Conservation (phyloP, 176 grass and related monocot species). For the Musa itinerans region DNA sequence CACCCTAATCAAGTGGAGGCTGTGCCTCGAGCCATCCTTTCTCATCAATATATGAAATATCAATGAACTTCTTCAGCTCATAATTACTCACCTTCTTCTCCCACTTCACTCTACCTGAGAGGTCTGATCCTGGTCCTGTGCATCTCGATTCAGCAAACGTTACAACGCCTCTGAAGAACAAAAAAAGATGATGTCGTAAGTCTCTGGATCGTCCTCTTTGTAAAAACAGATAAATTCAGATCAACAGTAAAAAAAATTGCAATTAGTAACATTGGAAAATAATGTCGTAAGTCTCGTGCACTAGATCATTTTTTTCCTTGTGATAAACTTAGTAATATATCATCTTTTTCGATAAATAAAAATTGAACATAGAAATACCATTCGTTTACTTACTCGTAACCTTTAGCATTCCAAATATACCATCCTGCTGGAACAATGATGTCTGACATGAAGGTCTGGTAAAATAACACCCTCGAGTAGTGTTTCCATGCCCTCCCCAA, state of each 20-base stretch:
- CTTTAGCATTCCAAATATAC: background rate
- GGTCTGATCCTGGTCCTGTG: background rate
- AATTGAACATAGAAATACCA: background rate
- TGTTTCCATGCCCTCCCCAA: background rate
- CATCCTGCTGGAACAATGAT: background rate
- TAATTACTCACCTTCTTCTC: background rate
- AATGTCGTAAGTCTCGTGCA: too few relatives aligned
- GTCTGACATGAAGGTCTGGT: background rate
- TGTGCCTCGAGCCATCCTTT: background rate
- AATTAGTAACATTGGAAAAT: too few relatives aligned
- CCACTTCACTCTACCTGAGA: background rate
- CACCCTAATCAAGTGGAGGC: background rate
- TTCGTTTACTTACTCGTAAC: too few relatives aligned
- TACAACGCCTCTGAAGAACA: background rate
- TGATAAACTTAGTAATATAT: too few relatives aligned
- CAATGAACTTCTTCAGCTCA: background rate
- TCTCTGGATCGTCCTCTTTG: too few relatives aligned
- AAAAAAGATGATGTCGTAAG: background rate
- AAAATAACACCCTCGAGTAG: background rate
- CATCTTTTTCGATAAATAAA: too few relatives aligned
- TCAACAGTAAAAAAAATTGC: too few relatives aligned
- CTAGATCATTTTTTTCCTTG: too few relatives aligned
- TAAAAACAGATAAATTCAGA: too few relatives aligned
- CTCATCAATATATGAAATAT: background rate
- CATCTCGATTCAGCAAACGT: background rate